Evolutionary conservation across 208 protist species (phyloP), one percentile per base, ranked within the genome.

Genomic region (Trypanosoma congolense): DNA sequence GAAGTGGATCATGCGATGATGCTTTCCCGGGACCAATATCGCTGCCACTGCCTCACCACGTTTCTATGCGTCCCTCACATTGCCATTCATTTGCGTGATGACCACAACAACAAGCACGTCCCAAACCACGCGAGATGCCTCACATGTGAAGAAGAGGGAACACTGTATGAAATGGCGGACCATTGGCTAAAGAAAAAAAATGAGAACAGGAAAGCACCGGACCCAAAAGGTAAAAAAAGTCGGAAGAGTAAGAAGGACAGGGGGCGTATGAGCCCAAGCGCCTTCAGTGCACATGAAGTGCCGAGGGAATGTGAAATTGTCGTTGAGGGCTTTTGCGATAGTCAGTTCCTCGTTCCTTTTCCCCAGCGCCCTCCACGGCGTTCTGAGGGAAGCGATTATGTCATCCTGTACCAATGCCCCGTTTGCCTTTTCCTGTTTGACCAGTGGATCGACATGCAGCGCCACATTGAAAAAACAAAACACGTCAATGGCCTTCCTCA

Each of bases 401-500:
- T 65, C 4, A 65, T 92, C 21, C 38, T 83, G 3, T 88, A 87
- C 56, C 84, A 92, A 53, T 92, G 84, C 64, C 67, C 51, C 3
- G 56, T 77, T 41, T 92, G 84, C 38, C 41, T 70, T 6, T 60
- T 71, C 19, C 43, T 92, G 25, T 87, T 92, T 62, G 51, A 59
- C 4, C 61, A 38, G 1, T 86, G 79, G 80, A 60, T 64, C 22
- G 5, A 46, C 8, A 68, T 87, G 40, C 51, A 71, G 28, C n/a
- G 56, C 4, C 80, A 92, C 63, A 65, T 81, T 8, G 49, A 55
- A 2, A 28, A 14, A 1, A 81, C 65, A 5, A 46, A 61, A 0
- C 77, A 85, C 64, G 73, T 77, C 44, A 48, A 51, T 16, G 30
- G 56, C 42, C 25, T 60, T 63, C 29, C 83, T 56, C 35, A n/a